A percentile compares a stretch with the other conserved stretches of the same genome.
These are phyloP conservation scores for Tripterygium wilfordii DNA, from an alignment of 177 flowering plant genomes.

Conservation along the genomic window DNA sequence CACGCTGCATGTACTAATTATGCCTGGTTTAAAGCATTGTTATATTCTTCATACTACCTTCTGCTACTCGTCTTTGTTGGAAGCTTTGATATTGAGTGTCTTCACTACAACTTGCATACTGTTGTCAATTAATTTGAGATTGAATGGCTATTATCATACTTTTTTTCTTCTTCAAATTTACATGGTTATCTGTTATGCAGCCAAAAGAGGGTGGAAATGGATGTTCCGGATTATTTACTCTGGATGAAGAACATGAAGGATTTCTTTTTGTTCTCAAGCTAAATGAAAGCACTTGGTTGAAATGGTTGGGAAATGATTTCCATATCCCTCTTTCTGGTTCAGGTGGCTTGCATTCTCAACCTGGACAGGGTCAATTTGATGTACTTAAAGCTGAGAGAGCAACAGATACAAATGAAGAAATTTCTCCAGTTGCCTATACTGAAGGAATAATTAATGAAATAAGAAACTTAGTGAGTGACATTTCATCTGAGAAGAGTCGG, in stretches of 20 bases:
- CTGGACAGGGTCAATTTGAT: conserved; percentile 16
- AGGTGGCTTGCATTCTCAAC: conserved; percentile 12
- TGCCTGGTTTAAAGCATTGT: no score
- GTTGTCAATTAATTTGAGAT: no score
- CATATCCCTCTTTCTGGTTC: conserved; percentile 57
- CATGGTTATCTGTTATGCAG: conserved; percentile 33
- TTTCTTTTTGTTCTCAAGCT: conserved; percentile 87
- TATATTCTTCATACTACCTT: no score
- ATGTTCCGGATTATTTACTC: conserved; percentile 49
- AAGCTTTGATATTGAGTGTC: no score
- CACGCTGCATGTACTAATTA: no score
- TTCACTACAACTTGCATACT: no score
- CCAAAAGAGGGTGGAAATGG: conserved; percentile 55
- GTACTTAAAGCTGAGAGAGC: conserved; percentile 13
- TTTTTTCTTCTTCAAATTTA: not conserved
- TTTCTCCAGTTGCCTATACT: conserved; percentile 34
- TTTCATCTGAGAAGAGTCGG: conserved; percentile 53
- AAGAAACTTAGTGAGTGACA: conserved; percentile 70
- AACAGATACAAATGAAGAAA: conserved; percentile 24
- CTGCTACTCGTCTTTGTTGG: no score
- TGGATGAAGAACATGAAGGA: conserved; percentile 53
- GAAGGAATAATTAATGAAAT: conserved; percentile 77
- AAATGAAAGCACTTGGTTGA: conserved; percentile 68
- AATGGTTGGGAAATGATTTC: conserved; percentile 65
- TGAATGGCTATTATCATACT: no score